Evolutionary conservation across 2,329 filamentous ascomycete species (phyloP).

Genomic region (Pyricularia sp.): DNA sequence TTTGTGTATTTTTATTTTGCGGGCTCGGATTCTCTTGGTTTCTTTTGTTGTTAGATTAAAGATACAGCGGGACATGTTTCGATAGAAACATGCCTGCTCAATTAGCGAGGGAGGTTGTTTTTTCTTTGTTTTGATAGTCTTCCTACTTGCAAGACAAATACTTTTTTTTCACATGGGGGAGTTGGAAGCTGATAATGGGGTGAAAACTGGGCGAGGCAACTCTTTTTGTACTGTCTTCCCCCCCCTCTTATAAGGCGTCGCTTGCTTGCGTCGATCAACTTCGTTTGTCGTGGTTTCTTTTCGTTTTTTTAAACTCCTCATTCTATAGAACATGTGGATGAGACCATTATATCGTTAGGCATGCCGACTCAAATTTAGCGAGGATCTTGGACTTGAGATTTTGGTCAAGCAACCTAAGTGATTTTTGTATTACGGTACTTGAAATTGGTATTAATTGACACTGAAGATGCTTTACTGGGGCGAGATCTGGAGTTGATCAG

Average conservation of each 20-base stretch:
- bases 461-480: neutral
- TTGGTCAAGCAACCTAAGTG: neutral
- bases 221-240: neutral
- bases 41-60: neutral
- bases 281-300: neutral
- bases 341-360: neutral
- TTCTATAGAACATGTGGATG: neutral
- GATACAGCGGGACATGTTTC: neutral
- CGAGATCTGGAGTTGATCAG: neutral
- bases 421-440: neutral
- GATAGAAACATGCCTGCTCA: neutral
- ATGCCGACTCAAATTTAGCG: neutral
- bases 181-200: neutral
- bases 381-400: neutral
- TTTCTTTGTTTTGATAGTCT: neutral
- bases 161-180: neutral
- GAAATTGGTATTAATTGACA: too few relatives aligned
- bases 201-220: neutral
- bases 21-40: neutral
- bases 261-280: neutral
- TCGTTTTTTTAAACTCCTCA: neutral
- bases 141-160: neutral
- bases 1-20: slow-evolving; percentile 1
- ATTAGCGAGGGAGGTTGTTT: neutral
- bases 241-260: neutral